phyloP scores from a whole-genome alignment of 2,329 filamentous ascomycete genomes.

The Ophiostoma tasmaniense region DNA sequence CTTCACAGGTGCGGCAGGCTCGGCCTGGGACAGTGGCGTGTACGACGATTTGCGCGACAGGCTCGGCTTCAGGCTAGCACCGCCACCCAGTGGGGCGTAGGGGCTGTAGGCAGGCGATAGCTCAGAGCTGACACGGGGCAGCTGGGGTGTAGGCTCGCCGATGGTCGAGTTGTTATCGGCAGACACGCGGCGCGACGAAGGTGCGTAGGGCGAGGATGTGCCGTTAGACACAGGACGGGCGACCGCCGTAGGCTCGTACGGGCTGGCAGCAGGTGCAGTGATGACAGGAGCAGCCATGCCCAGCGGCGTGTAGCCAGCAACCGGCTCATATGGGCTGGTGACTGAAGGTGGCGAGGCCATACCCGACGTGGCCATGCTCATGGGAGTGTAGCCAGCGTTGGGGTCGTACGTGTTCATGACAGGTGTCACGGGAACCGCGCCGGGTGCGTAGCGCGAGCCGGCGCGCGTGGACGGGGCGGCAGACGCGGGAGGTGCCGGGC shows the following conservation, averaged over 20 bases:
- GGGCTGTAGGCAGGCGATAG: constrained; percentile 29
- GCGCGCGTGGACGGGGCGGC: constrained; percentile 35
- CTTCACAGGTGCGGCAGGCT: not conserved
- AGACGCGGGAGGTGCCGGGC: constrained; percentile 24
- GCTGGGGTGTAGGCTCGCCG: constrained; percentile 17
- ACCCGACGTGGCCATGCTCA: constrained; percentile 7
- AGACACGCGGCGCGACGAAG: constrained; percentile 14
- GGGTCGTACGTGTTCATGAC: constrained; percentile 20
- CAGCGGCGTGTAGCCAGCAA: constrained; percentile 24
- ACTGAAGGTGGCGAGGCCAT: constrained; percentile 8
- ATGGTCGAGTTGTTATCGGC: constrained; percentile 13
- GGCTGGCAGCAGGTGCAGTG: constrained; percentile 15
- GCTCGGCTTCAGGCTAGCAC: not conserved
- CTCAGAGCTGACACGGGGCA: constrained; percentile 31
- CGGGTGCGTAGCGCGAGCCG: constrained; percentile 44
- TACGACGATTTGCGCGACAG: constrained; percentile 25
- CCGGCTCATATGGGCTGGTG: constrained; percentile 24
- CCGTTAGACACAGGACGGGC: not conserved
- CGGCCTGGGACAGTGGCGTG: constrained; percentile 19
- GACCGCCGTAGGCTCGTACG: constrained; percentile 22
- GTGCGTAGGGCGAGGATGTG: not conserved
- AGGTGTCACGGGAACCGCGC: constrained; percentile 18
- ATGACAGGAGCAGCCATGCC: not conserved
- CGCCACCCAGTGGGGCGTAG: constrained; percentile 27
- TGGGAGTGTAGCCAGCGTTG: constrained; percentile 9